Conservation (phyloP, 2,329 filamentous ascomycete genomes). For the Sporothrix brasiliensis region DNA sequence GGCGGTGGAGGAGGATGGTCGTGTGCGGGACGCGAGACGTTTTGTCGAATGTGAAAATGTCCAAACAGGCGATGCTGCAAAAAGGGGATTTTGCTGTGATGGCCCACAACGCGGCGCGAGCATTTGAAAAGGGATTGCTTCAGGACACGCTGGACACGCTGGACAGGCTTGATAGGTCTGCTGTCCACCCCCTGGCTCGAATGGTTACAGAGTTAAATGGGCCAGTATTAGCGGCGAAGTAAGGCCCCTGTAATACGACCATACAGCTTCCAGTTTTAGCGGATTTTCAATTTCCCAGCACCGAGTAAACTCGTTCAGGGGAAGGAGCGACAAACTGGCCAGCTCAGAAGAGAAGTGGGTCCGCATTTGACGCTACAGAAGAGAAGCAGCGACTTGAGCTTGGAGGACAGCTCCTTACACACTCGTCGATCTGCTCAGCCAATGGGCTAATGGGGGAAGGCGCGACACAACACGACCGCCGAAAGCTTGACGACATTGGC, state of each 20-base stretch:
- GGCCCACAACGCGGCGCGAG: constrained; percentile 27
- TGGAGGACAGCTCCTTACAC: constrained; percentile 4
- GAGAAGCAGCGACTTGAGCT: neutral
- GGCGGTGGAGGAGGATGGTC: neutral
- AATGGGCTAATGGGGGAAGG: constrained; percentile 27
- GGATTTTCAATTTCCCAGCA: constrained; percentile 34
- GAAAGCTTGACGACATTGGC: constrained; percentile 27
- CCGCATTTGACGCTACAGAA: constrained; percentile 4
- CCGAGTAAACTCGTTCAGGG: constrained; percentile 22
- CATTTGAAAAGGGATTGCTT: constrained; percentile 31
- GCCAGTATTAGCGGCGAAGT: too few species aligned
- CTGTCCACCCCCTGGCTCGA: constrained; percentile 11
- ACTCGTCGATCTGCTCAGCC: neutral
- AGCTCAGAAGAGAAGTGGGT: constrained; percentile 3
- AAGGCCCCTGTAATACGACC: too few species aligned
- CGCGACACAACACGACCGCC: constrained; percentile 17
- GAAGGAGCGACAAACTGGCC: neutral
- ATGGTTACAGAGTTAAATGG: neutral
- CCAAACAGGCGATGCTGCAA: neutral
- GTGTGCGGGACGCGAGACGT: neutral
- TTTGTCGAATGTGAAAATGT: constrained; percentile 11
- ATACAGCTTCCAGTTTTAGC: constrained; percentile 16
- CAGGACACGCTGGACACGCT: constrained; percentile 35
- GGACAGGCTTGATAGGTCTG: too few species aligned
- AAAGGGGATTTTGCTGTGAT: constrained; percentile 16